Base-by-base conservation (phyloP, 148 eudicot genomes). In the Rhododendron mucronatum region DNA sequence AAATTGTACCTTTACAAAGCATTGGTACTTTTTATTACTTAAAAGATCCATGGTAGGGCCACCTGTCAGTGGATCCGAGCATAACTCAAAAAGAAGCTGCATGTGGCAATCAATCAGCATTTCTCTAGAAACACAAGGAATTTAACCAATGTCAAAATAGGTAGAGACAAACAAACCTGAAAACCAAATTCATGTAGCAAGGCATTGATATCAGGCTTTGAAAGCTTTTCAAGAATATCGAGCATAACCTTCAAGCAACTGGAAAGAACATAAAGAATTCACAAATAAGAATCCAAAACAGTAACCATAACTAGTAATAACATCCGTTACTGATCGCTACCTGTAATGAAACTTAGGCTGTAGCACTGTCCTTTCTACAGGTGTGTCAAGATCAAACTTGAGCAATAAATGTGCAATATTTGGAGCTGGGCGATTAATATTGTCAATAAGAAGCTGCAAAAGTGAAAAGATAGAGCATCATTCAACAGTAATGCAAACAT, bases 231-330 rank as follows among this genome's bases (percentile, higher is more conserved):
- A 96, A 95, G 89, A 76, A 94, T 89, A 87, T 94, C 98, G 86
- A 97, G 95, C 88, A 97, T 93, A 89, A 97, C 94, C 93, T 92
- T 97, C 89, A 97, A 91, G 93, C 99, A 97, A 90, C 99, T 97
- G 93, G 84, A 81, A 37, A 86, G 75, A 84, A 77, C 57, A 76
- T 3, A 74, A 83, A 41, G 47, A 81, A 78, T 67, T 61, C 51
- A 86, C 10, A 86, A 35, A 39, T 81, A 33, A 83, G 23, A 76
- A 67, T 53, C 69, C 30, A 82, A 61, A 63, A 65, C 28, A 33
- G 61, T 14, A 71, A 44, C 30, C 30, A 55, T 23, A 53, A 65
- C 79, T 39, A 26, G 48, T 78, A 2, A n/a, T 35, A 12, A 20
- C 20, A 87, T 44, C 73, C n/a, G 18, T 30, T 33, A 86, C 39